Base-by-base conservation (phyloP, 2,329 filamentous ascomycete species). In the Endoconidiophora laricicola region DNA sequence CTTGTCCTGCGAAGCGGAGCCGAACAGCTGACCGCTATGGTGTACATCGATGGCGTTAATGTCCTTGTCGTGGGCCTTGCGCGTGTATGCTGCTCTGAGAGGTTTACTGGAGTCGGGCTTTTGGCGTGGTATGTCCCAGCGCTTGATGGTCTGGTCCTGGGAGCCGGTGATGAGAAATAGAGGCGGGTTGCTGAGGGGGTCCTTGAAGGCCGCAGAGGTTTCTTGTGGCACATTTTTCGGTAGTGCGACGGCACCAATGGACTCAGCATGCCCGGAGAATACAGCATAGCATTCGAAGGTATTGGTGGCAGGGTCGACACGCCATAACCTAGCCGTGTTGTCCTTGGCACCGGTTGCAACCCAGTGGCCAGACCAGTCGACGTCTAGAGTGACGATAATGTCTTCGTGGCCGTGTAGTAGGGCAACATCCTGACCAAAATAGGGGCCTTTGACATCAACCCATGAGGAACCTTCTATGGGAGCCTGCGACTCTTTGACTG, bases 331-430 rank as follows among this genome's bases (percentile, higher is more conserved):
- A 16, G 90, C 91, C 2, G 84, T 91, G 60, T 96, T 98, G 63
- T 98, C 91, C 66, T 98, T 98, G 20, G 91, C 86, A 48, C 90
- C 91, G 1, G 91, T 96, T 10, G 83, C 90, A 38, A 98, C 76
- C 91, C 91, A 98, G 62, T 91, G 81, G 0, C 93, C 93, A 7
- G 91, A 96, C 86, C 87, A 94, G 65, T 98, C 91, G 2, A 86
- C 80, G 61, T 95, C 88, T 39, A 98, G 70, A 52, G 87, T 88
- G 57, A 98, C 94, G 54, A 98, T 84, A 47, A 98, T 95, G 57
- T 98, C 91, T 46, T 88, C 81, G 58, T 98, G 91, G 1, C 91
- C 91, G 60, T 85, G 86, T 2, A 98, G 71, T 22, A 91, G 69
- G 2, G 81, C 85, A 38, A 94, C 73, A 59, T 98, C 91, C 54